A percentile compares a stretch with the other conserved stretches of the same genome.
Evolutionary conservation across 73 alveolate species (phyloP).

Genomic region (Paraurostyla sp.): DNA sequence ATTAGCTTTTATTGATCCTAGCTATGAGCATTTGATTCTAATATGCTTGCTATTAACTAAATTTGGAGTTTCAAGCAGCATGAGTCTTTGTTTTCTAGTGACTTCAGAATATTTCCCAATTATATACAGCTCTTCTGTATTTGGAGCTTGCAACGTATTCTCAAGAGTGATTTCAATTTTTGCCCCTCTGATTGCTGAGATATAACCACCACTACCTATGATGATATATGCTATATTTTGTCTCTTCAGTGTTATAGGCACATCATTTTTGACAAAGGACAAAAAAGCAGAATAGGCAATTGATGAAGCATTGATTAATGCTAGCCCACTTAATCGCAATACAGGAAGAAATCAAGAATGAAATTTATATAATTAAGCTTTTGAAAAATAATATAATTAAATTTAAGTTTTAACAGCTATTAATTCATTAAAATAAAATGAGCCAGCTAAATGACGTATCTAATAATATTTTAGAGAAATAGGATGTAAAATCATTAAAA

Average conservation of each 20-base stretch:
- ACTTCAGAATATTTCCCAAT: slow-evolving; percentile 54
- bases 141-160: slow-evolving; percentile 38
- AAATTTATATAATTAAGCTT: neutral
- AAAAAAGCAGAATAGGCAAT: slow-evolving; percentile 27
- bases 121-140: slow-evolving; percentile 23
- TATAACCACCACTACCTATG: slow-evolving; percentile 42
- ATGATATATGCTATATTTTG: slow-evolving; percentile 1
- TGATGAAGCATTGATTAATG: slow-evolving; percentile 8
- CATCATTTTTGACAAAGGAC: slow-evolving; percentile 34
- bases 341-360: slow-evolving; percentile 34
- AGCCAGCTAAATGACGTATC: no score
- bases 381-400: neutral
- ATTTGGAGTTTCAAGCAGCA: slow-evolving; percentile 43
- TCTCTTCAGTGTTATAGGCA: slow-evolving; percentile 3
- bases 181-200: slow-evolving; percentile 50
- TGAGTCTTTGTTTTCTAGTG: slow-evolving; percentile 27
- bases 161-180: slow-evolving; percentile 47
- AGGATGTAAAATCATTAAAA: neutral
- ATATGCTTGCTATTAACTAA: slow-evolving; percentile 45
- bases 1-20: slow-evolving; percentile 23
- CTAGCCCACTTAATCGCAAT: slow-evolving; percentile 27
- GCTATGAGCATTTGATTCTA: neutral
- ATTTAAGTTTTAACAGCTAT: neutral
- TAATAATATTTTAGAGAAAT: neutral
- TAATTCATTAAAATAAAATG: no score